Percentiles rank a stretch among this genome's conserved stretches.
These are phyloP conservation scores for Chaetomidium leptoderma DNA, from an alignment of 495 filamentous ascomycete genomes.

Conservation along the genomic window DNA sequence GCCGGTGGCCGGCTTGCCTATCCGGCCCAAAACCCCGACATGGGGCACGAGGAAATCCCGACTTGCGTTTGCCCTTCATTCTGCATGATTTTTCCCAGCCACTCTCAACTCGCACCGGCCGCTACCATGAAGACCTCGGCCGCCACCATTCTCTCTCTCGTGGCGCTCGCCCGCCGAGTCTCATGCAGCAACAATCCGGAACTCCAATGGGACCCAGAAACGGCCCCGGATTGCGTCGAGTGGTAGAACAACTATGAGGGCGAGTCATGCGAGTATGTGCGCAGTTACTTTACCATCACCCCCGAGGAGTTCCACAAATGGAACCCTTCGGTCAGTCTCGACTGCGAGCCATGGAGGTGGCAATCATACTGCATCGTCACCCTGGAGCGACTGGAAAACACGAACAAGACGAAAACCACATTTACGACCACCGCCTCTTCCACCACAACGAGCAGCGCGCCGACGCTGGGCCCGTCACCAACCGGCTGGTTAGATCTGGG, in stretches of 20 bases:
- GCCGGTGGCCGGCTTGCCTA: no score
- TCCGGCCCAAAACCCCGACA: no score
- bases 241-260: constrained; percentile 19
- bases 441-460: constrained; percentile 4
- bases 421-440: constrained; percentile 4
- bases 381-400: constrained; percentile 5
- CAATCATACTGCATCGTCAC: constrained; percentile 23
- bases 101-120: background rate
- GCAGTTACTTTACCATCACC: constrained; percentile 12
- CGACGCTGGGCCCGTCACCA: constrained; percentile 20
- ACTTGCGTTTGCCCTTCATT: no score
- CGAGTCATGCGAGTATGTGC: constrained; percentile 17
- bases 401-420: background rate
- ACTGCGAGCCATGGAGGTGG: constrained; percentile 19
- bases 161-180: no score
- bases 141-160: background rate
- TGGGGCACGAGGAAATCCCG: no score
- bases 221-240: constrained; percentile 13
- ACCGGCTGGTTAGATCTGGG: constrained; percentile 17
- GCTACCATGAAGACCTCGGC: background rate
- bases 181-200: background rate
- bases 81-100: no score
- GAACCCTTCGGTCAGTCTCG: constrained; percentile 24
- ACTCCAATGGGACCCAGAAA: background rate
- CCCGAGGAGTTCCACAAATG: constrained; percentile 19